Evolutionary conservation across 768 basidiomycete species (phyloP).

Genomic region (Mycena vitilis): DNA sequence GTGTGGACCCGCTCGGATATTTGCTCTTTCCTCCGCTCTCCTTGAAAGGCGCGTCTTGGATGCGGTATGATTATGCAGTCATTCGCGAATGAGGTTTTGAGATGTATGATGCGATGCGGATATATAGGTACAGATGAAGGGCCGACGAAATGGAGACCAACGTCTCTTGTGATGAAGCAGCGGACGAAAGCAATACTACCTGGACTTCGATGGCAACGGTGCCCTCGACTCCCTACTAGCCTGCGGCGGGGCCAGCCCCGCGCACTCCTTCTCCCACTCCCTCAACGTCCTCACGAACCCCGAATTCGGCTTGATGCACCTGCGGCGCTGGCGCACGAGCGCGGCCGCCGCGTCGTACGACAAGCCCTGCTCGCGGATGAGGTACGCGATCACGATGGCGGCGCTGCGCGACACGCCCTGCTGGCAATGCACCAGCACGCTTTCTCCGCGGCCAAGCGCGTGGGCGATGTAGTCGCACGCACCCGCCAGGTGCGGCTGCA

Average conservation of each 20-base stretch:
- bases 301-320: slow-evolving; percentile 63
- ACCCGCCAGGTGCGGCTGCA: slow-evolving; percentile 59
- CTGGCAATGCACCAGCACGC: slow-evolving; percentile 67
- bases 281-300: slow-evolving; percentile 57
- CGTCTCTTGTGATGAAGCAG: no score
- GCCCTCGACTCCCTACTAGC: not conserved
- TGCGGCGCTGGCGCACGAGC: slow-evolving; percentile 57
- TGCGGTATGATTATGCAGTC: no score
- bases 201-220: not conserved
- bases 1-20: no score
- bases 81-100: no score
- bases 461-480: slow-evolving; percentile 61
- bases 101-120: no score
- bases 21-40: no score
- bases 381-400: slow-evolving; percentile 60
- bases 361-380: slow-evolving; percentile 63
- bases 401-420: no score
- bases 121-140: no score
- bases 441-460: slow-evolving; percentile 53
- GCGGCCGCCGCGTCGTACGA: slow-evolving; percentile 60
- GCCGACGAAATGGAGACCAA: no score
- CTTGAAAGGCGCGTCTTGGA: no score
- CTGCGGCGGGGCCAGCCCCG: no score
- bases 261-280: slow-evolving; percentile 47
- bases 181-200: not conserved